Base-by-base conservation (phyloP, 179 eudicot genomes). In the Amaranthus tricolor region DNA sequence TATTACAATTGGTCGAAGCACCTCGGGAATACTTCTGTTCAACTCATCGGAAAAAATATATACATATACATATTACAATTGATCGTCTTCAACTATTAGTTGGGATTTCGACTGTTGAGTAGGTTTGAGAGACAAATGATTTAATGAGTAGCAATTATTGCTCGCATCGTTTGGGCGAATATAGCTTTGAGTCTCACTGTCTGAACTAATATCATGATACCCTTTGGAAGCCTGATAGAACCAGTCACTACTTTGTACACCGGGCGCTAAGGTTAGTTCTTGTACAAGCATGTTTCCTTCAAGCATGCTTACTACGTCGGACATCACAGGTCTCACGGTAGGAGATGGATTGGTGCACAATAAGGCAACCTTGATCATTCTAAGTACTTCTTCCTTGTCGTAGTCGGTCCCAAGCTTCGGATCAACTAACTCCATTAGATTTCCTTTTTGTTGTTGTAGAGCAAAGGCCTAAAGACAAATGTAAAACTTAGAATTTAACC, bases 311-410 rank as follows among this genome's bases (percentile, higher is more conserved):
- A 82, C 68, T 8, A 75, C 86, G 59, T 76, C 81, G 2, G 89
- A 86, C 87, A 84, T 86, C 58, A 79, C 70, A 40, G 86, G 89
- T 73, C 89, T 79, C 6, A 86, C 84, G 16, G 86, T 59, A 45
- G 84, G 89, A 53, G 89, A 81, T 49, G 85, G 78, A 66, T 77
- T 84, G 5, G 85, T 79, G 77, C 89, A 86, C 51, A 81, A 52
- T 10, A 86, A 5, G 14, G 89, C 89, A 14, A 86, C 74, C 64
- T 75, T 81, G 21, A 84, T 77, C 82, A 82, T 82, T 15, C 81
- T 69, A 6, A 81, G 57, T 3, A 70, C 87, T 78, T 84, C 82
- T 19, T 81, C 87, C 72, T 72, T 76, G 75, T 84, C 63, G 74
- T 81, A 81, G 19, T 82, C 60, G 6, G 13, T 62, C 31, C 54